phyloP scores from a whole-genome alignment of 306 rosid genomes.

The Casuarina glauca region DNA sequence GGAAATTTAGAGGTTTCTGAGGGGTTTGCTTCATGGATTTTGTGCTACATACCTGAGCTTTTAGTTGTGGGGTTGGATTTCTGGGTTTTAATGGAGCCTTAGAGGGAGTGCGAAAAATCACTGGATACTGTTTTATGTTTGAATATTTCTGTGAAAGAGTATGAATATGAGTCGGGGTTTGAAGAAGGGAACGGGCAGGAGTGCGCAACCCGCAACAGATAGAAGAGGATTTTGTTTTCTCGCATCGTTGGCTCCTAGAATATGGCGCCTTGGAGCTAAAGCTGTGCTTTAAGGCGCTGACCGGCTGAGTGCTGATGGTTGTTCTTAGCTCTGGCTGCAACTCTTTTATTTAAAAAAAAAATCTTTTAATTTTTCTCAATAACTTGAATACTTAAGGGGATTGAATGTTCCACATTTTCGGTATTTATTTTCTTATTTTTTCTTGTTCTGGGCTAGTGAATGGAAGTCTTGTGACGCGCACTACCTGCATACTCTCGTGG shows the following conservation, averaged over 20 bases:
- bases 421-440: not conserved
- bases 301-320: not conserved
- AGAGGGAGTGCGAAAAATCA: not conserved
- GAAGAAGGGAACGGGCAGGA: no score
- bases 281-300: not conserved
- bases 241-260: no score
- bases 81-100: not conserved
- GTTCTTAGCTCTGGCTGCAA: not conserved
- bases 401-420: not conserved
- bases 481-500: not conserved
- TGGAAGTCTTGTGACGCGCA: not conserved
- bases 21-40: not conserved
- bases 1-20: not conserved
- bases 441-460: not conserved
- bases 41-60: not conserved
- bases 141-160: not conserved
- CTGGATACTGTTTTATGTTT: not conserved
- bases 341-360: not conserved
- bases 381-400: not conserved
- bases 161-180: not conserved
- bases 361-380: not conserved
- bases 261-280: not conserved
- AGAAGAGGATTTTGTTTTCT: no score
- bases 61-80: not conserved
- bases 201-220: no score